Conservation (phyloP, 2,329 filamentous ascomycete species). For the Coleophoma eucalyptorum region DNA sequence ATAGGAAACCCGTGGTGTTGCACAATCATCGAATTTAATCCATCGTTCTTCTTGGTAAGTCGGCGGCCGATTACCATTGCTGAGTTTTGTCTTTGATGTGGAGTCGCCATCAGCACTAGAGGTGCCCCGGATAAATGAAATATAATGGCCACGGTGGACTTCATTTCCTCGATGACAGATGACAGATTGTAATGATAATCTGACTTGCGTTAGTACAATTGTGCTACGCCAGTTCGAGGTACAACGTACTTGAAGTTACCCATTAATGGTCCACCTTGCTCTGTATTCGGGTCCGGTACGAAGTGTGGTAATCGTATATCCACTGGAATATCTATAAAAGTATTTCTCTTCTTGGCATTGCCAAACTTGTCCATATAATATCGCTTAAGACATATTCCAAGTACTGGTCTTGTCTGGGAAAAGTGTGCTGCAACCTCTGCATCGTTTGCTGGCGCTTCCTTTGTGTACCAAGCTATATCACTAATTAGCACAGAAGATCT, state of each 20-base stretch:
- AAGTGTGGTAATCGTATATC: conserved; percentile 84
- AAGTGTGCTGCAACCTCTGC: conserved; percentile 87
- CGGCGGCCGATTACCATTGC: conserved; percentile 44
- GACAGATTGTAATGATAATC: conserved; percentile 79
- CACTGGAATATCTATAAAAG: conserved; percentile 86
- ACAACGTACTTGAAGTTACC: conserved; percentile 72
- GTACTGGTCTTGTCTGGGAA: conserved; percentile 73
- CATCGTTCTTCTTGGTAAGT: conserved; percentile 72
- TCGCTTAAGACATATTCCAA: conserved; percentile 90
- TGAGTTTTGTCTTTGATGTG: conserved; percentile 42
- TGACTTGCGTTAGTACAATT: background rate
- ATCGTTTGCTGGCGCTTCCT: conserved; percentile 60
- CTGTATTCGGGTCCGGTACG: conserved; percentile 71
- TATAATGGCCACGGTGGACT: conserved; percentile 86
- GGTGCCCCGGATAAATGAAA: conserved; percentile 78
- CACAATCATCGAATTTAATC: conserved; percentile 91
- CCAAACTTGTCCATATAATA: conserved; percentile 74
- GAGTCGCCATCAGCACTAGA: conserved; percentile 55
- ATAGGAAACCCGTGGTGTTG: conserved; percentile 63
- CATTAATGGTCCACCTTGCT: conserved; percentile 60
- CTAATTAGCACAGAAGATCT: conserved; percentile 28
- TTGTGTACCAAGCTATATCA: conserved; percentile 75
- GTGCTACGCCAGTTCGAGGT: background rate
- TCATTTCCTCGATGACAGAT: conserved; percentile 89
- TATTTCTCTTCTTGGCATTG: conserved; percentile 67